Conservation (phyloP, 1,139 yeast species). For the Geotrichum carabidarum region DNA sequence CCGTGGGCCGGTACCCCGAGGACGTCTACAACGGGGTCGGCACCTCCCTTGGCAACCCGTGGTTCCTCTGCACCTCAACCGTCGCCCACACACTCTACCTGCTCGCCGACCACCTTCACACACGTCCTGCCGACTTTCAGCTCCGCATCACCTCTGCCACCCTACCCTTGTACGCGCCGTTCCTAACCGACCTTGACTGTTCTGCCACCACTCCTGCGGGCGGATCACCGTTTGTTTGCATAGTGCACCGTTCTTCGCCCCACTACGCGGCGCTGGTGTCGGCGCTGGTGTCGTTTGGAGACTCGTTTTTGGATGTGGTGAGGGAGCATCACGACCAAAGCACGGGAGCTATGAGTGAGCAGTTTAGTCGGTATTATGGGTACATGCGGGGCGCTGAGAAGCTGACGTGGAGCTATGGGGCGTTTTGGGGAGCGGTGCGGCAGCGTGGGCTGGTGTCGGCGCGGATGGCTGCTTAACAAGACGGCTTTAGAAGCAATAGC, state of each 20-base stretch:
- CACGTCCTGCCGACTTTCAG: conserved; percentile 34
- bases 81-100: conserved; percentile 57
- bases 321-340: conserved; percentile 58
- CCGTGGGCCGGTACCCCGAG: conserved; percentile 89
- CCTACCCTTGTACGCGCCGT: conserved; percentile 28
- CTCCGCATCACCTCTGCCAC: conserved; percentile 32
- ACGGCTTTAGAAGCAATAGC: no score
- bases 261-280: conserved; percentile 23
- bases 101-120: conserved; percentile 37
- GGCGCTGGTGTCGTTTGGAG: conserved; percentile 47
- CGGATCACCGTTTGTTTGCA: no score
- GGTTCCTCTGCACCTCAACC: conserved; percentile 85
- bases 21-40: conserved; percentile 82
- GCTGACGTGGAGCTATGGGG: conserved; percentile 88
- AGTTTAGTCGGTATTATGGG: conserved; percentile 75
- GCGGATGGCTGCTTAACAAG: neutral
- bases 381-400: conserved; percentile 82
- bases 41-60: conserved; percentile 83
- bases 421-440: conserved; percentile 66
- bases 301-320: conserved; percentile 68
- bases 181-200: conserved; percentile 21
- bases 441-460: conserved; percentile 23
- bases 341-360: conserved; percentile 79
- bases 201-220: neutral
- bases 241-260: conserved; percentile 18